Conservation (phyloP, 2,329 filamentous ascomycete species). For the Diaporthe caulivora region DNA sequence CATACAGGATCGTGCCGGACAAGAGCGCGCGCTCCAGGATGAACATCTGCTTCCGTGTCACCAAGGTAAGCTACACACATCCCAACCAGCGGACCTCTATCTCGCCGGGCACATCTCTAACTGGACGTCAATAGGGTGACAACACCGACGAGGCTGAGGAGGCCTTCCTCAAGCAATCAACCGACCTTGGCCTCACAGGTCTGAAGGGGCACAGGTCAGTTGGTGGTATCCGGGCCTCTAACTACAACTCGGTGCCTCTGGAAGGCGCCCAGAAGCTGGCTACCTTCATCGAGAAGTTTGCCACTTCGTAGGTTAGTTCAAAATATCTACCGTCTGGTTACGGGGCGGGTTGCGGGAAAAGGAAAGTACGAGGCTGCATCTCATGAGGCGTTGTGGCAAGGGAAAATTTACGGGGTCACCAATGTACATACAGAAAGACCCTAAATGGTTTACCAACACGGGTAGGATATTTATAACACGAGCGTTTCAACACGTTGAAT, state of each 20-base stretch:
- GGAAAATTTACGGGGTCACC: not conserved
- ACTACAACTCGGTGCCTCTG: slow-evolving; percentile 87
- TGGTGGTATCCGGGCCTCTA: slow-evolving; percentile 86
- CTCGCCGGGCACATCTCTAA: not conserved
- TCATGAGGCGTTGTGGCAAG: slow-evolving; percentile 16
- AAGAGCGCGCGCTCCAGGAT: slow-evolving; percentile 84
- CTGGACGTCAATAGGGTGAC: slow-evolving; percentile 52
- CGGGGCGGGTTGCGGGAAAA: not conserved
- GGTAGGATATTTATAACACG: not conserved
- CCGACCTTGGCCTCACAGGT: slow-evolving; percentile 77
- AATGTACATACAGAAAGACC: slow-evolving; percentile 9
- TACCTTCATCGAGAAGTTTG: slow-evolving; percentile 70
- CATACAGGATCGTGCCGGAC: slow-evolving; percentile 84
- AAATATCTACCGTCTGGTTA: not conserved
- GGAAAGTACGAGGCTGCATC: not conserved
- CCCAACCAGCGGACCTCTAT: not conserved
- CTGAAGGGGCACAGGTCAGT: slow-evolving; percentile 91
- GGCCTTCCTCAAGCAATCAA: slow-evolving; percentile 80
- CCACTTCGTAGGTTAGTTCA: slow-evolving; percentile 44
- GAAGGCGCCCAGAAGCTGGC: slow-evolving; percentile 77
- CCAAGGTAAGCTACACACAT: slow-evolving; percentile 52
- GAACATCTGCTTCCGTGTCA: slow-evolving; percentile 94
- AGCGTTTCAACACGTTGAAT: slow-evolving; percentile 21
- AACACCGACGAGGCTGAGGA: slow-evolving; percentile 80
- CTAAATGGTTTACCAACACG: not conserved